Base-by-base conservation (phyloP, 2,329 filamentous ascomycete species). In the Teratosphaeria pseudoeucalypti region DNA sequence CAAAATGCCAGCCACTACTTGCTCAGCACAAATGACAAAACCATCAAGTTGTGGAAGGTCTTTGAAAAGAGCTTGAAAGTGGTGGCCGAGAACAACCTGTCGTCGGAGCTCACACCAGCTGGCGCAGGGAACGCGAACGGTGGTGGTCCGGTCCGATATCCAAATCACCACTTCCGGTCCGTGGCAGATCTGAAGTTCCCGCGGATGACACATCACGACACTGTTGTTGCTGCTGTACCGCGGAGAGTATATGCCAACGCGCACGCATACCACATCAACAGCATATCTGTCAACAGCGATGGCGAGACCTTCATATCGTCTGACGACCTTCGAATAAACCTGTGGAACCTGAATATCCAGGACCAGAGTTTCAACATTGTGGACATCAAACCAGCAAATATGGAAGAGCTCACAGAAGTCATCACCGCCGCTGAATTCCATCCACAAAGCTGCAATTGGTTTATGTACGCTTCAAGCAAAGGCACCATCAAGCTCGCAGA, bases 281-380 rank as follows among this genome's bases (percentile, higher is more conserved):
- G 94, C 80, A 99, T 99, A 75, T 97, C 94, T n/a, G 94, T 97
- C 70, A 99, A 99, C 81, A 97, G 92, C 73, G 94, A 99, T 74
- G 94, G 92, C 60, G 94, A 99, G 80, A 99, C 94, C 0, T 99
- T 97, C 76, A 96, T 99, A 78, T 96, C 92, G 79, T 96, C 92
- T 73, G 94, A 99, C 73, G 94, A 99, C 73, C 79, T 99, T 64
- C 87, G 94, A 64, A 95, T 99, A 81, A 99, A 99, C 75, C 81
- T 99, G 59, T 99, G 94, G 94, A 97, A 99, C 74, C 81, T 97
- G 68, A 97, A 97, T 76, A 99, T 99, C 64, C 94, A 99, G 75
- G 92, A 97, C 69, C 92, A 97, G 78, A 97, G 94, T 79, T 99
- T 99, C 83, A 99, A 99, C 78, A 99, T 99, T 73, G 94, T 99